These are phyloP conservation scores for Neltuma alba DNA, from an alignment of 306 rosid genomes.

Conservation along the genomic window DNA sequence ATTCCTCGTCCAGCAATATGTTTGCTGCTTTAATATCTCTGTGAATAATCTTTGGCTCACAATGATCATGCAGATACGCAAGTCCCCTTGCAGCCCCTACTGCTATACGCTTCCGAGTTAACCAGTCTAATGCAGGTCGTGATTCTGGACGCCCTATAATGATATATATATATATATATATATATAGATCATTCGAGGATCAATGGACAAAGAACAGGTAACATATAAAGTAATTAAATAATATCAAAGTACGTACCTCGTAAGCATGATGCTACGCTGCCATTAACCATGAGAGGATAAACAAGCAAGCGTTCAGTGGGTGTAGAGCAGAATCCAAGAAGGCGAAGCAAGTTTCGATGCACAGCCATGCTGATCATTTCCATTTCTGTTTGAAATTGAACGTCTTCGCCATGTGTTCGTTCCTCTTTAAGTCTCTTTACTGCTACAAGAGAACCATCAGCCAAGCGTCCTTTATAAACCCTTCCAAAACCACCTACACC, in stretches of 20 bases:
- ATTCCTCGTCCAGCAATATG: background rate
- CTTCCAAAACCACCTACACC: background rate
- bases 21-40: background rate
- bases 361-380: background rate
- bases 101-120: background rate
- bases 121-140: background rate
- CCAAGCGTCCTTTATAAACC: background rate
- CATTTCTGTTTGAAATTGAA: background rate
- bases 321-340: background rate
- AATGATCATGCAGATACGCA: background rate
- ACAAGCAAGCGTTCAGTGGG: background rate
- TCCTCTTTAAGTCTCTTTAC: background rate
- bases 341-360: background rate
- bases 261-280: background rate
- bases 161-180: no score
- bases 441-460: background rate
- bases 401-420: background rate
- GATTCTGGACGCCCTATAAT: background rate
- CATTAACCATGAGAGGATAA: background rate
- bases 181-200: background rate
- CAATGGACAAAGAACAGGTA: background rate
- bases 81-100: background rate
- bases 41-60: conserved; percentile 1
- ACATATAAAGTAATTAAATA: background rate
- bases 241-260: background rate